Conservation (phyloP, 2,329 filamentous ascomycete species). For the Gaeumannomyces sp. region DNA sequence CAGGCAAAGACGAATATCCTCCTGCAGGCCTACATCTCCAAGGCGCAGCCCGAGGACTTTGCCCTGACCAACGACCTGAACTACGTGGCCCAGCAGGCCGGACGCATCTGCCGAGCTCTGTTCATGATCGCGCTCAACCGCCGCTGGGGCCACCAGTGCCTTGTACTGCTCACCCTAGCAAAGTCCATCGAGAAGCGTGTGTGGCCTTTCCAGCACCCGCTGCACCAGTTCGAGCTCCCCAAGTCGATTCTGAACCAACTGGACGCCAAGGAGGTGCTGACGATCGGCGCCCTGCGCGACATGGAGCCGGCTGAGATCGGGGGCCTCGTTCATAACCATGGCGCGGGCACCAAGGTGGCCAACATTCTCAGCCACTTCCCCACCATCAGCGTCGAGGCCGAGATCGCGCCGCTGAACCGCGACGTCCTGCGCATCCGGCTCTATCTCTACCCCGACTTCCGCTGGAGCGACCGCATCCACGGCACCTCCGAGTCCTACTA, state of each 20-base stretch:
- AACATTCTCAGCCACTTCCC: slow-evolving; percentile 87
- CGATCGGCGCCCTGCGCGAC: slow-evolving; percentile 79
- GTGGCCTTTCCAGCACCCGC: slow-evolving; percentile 91
- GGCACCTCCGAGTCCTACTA: slow-evolving; percentile 95
- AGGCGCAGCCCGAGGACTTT: slow-evolving; percentile 84
- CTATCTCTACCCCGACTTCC: slow-evolving; percentile 80
- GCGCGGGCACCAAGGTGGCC: slow-evolving; percentile 75
- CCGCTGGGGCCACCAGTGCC: slow-evolving; percentile 91
- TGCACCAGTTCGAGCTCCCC: slow-evolving; percentile 90
- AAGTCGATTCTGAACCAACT: slow-evolving; percentile 77
- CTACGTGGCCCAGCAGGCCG: slow-evolving; percentile 93
- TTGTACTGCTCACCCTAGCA: slow-evolving; percentile 83
- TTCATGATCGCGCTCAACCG: slow-evolving; percentile 98
- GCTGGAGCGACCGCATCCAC: slow-evolving; percentile 90
- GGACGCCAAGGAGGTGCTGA: slow-evolving; percentile 69
- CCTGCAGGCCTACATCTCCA: slow-evolving; percentile 88
- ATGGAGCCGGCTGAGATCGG: slow-evolving; percentile 94
- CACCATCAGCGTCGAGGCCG: slow-evolving; percentile 81
- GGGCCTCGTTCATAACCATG: slow-evolving; percentile 80
- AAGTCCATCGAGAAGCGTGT: slow-evolving; percentile 96
- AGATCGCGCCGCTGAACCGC: slow-evolving; percentile 91
- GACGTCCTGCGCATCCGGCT: slow-evolving; percentile 91
- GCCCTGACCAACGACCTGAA: slow-evolving; percentile 85
- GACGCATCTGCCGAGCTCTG: slow-evolving; percentile 85
- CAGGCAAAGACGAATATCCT: slow-evolving; percentile 95